Evolutionary conservation across 306 rosid species (phyloP), one percentile per base, ranked within the genome.

Genomic region (Citrullus amarus): DNA sequence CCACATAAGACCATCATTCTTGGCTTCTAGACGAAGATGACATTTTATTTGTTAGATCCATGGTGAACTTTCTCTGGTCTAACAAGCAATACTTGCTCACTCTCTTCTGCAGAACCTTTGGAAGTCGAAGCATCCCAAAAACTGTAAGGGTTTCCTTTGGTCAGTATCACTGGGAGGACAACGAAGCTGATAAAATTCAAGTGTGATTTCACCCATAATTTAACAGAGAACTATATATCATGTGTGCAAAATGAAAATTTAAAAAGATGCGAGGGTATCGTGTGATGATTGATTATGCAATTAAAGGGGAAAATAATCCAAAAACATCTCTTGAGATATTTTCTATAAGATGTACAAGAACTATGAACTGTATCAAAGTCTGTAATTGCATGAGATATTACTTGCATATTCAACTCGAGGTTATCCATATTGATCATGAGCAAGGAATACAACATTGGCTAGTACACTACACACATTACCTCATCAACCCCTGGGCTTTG

Each of bases 401-500:
- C 34, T 70, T 20, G 55, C 56, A 70, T 44, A 70, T 5, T 70
- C 55, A 28, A 48, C 77, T 71, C 14, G 59, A 71, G 25, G 55
- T 71, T 28, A 17, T 28, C 39, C 17, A 22, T 67, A 71, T 20
- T 71, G 43, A 51, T 72, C 61, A 51, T 44, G 12, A 72, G 59
- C 56, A 25, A 51, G 43, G 16, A 16, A 72, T 51, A 32, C 77
- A 50, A 72, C 28, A 32, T 48, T 72, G 53, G 16, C 25, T 41
- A 72, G 61, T 11, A 34, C 67, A 34, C 53, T 67, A 76, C 66
- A 54, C 22, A 61, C 41, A 57, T 79, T 88, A 95, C 98, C 96
- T 95, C 98, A 78, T 95, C 97, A 77, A 85, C 91, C 46, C 93
- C 98, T 51, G 97, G 96, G 89, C 89, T 91, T 66, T 76, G 89